A percentile compares a stretch with the other conserved stretches of the same genome.
Evolutionary conservation across 2,329 filamentous ascomycete species (phyloP).

Genomic region (Pseudogymnoascus sp.): DNA sequence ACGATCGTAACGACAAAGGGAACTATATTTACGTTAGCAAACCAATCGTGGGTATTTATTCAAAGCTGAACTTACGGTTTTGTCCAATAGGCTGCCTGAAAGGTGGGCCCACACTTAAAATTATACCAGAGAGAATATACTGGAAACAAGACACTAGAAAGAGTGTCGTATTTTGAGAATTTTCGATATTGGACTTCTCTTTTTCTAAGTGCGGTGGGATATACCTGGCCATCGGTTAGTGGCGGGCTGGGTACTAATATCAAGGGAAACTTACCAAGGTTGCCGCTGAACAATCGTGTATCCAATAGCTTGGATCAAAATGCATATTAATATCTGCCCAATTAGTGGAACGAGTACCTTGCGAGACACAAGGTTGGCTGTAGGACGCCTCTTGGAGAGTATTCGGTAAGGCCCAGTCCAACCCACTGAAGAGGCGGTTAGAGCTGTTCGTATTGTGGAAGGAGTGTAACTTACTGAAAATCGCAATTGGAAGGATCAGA

Average conservation of each 20-base stretch:
- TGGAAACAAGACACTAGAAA: conserved; percentile 91
- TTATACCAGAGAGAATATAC: conserved; percentile 83
- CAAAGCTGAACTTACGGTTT: conserved; percentile 55
- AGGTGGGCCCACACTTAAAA: conserved; percentile 83
- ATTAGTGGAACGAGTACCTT: conserved; percentile 87
- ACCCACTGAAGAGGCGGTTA: conserved; percentile 53
- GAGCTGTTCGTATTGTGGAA: neutral
- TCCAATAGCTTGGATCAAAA: conserved; percentile 65
- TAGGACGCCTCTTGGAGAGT: conserved; percentile 78
- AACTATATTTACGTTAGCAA: conserved; percentile 39
- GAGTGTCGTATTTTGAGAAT: conserved; percentile 86
- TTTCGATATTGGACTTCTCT: conserved; percentile 76
- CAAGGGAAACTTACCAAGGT: conserved; percentile 52
- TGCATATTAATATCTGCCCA: conserved; percentile 77
- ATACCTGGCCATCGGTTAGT: conserved; percentile 45
- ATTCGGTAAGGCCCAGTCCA: conserved; percentile 80
- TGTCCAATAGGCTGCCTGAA: conserved; percentile 73
- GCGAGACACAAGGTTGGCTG: conserved; percentile 80
- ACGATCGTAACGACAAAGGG: conserved; percentile 77
- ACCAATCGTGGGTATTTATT: conserved; percentile 6
- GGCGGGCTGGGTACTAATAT: neutral
- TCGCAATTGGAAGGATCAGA: conserved; percentile 89
- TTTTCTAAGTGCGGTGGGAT: conserved; percentile 68
- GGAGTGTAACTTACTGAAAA: conserved; percentile 60
- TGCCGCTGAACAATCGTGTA: conserved; percentile 71